Conservation (phyloP, 768 basidiomycete genomes). For the Chalciporus piperatus region DNA sequence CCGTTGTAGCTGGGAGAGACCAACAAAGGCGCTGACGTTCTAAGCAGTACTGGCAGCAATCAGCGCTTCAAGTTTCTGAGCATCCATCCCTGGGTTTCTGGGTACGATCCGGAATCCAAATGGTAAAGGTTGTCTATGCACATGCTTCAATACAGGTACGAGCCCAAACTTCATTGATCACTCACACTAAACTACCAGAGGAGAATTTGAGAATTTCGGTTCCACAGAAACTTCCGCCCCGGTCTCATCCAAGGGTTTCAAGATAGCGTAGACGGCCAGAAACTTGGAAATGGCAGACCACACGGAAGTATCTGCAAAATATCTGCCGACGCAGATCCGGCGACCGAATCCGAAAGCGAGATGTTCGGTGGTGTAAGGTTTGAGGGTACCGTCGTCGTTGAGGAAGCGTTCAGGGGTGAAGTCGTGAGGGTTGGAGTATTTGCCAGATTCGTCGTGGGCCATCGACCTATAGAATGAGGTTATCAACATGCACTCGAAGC, state of each 20-base stretch:
- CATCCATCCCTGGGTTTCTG: too few relatives aligned
- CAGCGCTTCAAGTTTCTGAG: too few relatives aligned
- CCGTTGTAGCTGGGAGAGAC: too few relatives aligned
- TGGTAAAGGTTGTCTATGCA: too few relatives aligned
- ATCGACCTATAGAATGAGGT: constrained; percentile 16
- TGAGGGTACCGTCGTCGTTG: constrained; percentile 13
- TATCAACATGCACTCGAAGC: not conserved
- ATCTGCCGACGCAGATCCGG: constrained; percentile 23
- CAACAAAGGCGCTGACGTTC: too few relatives aligned
- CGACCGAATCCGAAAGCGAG: constrained; percentile 24
- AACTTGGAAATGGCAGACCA: constrained; percentile 15
- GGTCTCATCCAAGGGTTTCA: constrained; percentile 2
- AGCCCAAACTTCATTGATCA: not conserved
- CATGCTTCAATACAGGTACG: too few relatives aligned
- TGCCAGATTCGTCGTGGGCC: not conserved
- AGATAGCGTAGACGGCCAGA: constrained; percentile 9
- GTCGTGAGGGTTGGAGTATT: too few relatives aligned
- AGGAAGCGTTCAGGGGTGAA: constrained; percentile 1
- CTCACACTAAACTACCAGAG: constrained; percentile 12
- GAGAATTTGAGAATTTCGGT: constrained; percentile 6
- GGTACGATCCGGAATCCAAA: too few relatives aligned
- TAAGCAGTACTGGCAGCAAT: too few relatives aligned
- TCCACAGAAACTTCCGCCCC: constrained; percentile 12
- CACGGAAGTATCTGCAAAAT: constrained; percentile 18
- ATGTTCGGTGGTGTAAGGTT: not conserved